phyloP scores from a whole-genome alignment of 2,329 filamentous ascomycete species.

The Ambrosiella cleistominuta region DNA sequence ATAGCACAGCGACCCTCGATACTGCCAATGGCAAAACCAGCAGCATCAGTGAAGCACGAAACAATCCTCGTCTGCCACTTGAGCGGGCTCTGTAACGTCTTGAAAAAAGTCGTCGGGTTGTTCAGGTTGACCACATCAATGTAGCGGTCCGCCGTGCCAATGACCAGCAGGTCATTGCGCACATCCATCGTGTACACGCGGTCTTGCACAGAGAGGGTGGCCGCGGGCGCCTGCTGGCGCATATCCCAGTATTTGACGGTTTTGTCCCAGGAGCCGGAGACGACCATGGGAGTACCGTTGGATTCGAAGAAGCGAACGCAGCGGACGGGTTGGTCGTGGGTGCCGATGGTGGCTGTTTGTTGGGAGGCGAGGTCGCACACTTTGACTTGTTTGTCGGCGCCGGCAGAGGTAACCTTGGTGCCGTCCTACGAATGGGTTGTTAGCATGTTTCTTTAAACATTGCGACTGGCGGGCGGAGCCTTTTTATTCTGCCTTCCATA shows the following conservation, averaged over 20 bases:
- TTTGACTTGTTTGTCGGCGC: constrained; percentile 79
- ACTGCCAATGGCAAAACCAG: constrained; percentile 84
- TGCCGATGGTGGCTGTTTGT: constrained; percentile 56
- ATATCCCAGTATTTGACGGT: constrained; percentile 82
- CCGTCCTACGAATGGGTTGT: constrained; percentile 48
- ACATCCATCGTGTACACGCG: constrained; percentile 86
- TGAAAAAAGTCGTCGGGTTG: constrained; percentile 81
- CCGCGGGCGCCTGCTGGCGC: constrained; percentile 46
- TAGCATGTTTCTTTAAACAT: background rate
- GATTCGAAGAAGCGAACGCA: constrained; percentile 62
- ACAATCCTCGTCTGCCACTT: constrained; percentile 97
- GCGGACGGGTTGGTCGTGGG: constrained; percentile 69
- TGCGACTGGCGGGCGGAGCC: too few species aligned
- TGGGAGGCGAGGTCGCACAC: constrained; percentile 63
- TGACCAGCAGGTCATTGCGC: constrained; percentile 69
- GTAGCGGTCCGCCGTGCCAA: constrained; percentile 86
- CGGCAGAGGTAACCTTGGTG: constrained; percentile 68
- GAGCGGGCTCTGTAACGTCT: constrained; percentile 83
- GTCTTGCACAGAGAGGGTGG: constrained; percentile 51
- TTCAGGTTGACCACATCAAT: constrained; percentile 90
- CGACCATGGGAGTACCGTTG: constrained; percentile 58
- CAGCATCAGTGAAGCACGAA: constrained; percentile 82
- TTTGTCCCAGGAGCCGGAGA: constrained; percentile 88
- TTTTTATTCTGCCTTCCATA: too few species aligned
- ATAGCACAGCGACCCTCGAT: constrained; percentile 96